Conservation (phyloP, 805 yeast species). For the Cyberlindnera veronae region DNA sequence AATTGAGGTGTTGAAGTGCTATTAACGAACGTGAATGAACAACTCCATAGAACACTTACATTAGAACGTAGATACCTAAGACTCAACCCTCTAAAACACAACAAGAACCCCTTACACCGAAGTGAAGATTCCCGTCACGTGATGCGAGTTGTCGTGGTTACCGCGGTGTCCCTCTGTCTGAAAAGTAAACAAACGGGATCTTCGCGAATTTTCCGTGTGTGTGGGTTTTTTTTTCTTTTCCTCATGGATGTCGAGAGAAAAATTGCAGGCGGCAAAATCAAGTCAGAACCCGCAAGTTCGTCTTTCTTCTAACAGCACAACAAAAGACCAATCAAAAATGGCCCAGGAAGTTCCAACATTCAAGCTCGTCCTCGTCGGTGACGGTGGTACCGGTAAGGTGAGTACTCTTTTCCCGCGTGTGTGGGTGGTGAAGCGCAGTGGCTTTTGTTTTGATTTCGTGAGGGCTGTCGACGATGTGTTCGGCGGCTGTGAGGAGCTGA, state of each 20-base stretch:
- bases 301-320: background rate
- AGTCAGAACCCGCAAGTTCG: too few relatives aligned
- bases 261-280: conserved; percentile 4
- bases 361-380: conserved; percentile 98
- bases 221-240: conserved; percentile 1
- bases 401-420: conserved; percentile 24
- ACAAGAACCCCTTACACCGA: too few relatives aligned
- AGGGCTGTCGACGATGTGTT: background rate
- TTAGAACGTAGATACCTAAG: too few relatives aligned
- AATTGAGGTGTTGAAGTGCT: conserved; percentile 5
- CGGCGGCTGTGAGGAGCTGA: background rate
- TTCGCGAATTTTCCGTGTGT: background rate
- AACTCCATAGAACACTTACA: too few relatives aligned
- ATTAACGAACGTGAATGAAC: conserved; percentile 1
- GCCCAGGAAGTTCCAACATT: conserved; percentile 88
- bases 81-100: too few relatives aligned
- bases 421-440: background rate
- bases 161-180: too few relatives aligned
- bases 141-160: too few relatives aligned
- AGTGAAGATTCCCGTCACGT: too few relatives aligned
- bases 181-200: too few relatives aligned
- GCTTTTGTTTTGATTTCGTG: conserved; percentile 5
- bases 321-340: conserved; percentile 36
- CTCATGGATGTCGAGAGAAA: background rate
- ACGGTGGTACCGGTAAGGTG: conserved; percentile 99